Base-by-base conservation (phyloP, 164 flowering plant species). In the Macadamia integrifolia region DNA sequence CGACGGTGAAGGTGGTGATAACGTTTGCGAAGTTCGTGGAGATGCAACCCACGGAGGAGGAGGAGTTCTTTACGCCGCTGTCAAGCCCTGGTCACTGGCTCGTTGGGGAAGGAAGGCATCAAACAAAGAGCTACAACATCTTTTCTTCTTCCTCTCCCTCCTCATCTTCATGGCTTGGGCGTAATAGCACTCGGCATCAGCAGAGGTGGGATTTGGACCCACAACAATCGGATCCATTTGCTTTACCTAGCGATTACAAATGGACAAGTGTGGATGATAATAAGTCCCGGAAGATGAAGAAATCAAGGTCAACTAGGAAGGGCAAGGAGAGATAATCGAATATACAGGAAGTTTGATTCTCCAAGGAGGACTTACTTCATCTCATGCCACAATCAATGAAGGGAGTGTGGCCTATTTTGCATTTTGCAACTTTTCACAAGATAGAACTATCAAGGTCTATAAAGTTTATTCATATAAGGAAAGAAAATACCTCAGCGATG, bases 1-100 rank as follows among this genome's bases (percentile, higher is more conserved):
- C 99, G 0, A 92, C 97, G 3, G 99, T 94, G 68, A 90, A 86
- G 62, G 97, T 91, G 72, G 89, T 94, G 66, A 84, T 92, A 7
- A 94, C 99, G 13, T 94, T 94, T 79, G 88, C 97, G 11, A 94
- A 92, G 66, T 94, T 94, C 62, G 87, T 87, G 0, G 90, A 90
- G 60, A 76, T 94, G 40, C 91, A 72, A 31, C 80, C 95, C 9
- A 61, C 64, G 23, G 23, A 23, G 23, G 23, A 23, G 1, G 97
- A 93, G 10, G 78, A 78, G 66, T 94, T 92, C 80, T 90, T 76
- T 77, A 92, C 99, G 1, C 99, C 99, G 0, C 32, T 88, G 13
- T 88, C 99, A 3, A 92, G 99, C 61, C 99, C 99, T 0, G 69
- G 84, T 40, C 84, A 83, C 17, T 62, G 83, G 4, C 23, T 23